Percentiles rank a stretch among this genome's conserved stretches.
Evolutionary conservation across 1,284 basidiomycete species (phyloP).

Genomic region (Vanrija sp.): DNA sequence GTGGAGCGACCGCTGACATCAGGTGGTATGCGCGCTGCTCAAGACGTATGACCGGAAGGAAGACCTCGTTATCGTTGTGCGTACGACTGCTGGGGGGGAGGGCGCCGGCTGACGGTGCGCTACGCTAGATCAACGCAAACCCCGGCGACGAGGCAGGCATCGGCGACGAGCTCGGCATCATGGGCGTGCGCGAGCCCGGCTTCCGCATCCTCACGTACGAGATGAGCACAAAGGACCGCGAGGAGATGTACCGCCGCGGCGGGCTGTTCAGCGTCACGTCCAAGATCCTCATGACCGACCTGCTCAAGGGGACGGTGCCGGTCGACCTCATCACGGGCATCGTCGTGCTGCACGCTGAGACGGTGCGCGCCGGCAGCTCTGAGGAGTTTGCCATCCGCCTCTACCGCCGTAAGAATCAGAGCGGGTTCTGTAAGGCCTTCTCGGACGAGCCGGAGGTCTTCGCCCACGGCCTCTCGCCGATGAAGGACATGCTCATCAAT

Average conservation of each 20-base stretch:
- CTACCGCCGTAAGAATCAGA: slow-evolving; percentile 78
- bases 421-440: slow-evolving; percentile 93
- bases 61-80: slow-evolving; percentile 75
- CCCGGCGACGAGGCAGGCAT: slow-evolving; percentile 85
- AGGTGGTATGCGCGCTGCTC: slow-evolving; percentile 76
- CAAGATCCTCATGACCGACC: slow-evolving; percentile 89
- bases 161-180: slow-evolving; percentile 84
- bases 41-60: slow-evolving; percentile 88
- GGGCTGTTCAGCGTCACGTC: slow-evolving; percentile 90
- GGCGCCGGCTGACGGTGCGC: not conserved
- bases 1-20: not conserved
- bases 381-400: slow-evolving; percentile 89
- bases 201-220: slow-evolving; percentile 81
- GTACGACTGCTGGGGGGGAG: slow-evolving; percentile 1
- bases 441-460: slow-evolving; percentile 95
- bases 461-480: slow-evolving; percentile 81
- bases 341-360: slow-evolving; percentile 90
- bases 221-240: slow-evolving; percentile 71
- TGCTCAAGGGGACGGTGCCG: slow-evolving; percentile 81
- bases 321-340: slow-evolving; percentile 82
- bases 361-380: slow-evolving; percentile 59
- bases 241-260: slow-evolving; percentile 77
- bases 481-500: slow-evolving; percentile 89
- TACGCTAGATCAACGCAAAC: slow-evolving; percentile 65
- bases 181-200: slow-evolving; percentile 84